Conservation (phyloP, 2,329 filamentous ascomycete species). For the Penicillium capsulatum region DNA sequence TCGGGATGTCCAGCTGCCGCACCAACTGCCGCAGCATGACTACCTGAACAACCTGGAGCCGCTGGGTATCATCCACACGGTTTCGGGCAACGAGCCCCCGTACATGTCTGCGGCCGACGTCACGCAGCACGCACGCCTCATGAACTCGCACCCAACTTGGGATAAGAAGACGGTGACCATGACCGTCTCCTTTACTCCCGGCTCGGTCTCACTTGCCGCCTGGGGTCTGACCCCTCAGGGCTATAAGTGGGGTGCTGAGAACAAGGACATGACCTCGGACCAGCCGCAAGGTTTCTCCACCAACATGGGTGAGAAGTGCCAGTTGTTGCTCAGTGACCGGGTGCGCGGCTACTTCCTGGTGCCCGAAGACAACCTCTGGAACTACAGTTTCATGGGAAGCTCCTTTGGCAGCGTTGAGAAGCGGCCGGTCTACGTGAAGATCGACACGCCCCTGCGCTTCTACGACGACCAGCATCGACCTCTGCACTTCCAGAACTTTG, state of each 20-base stretch:
- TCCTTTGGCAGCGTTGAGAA: constrained; percentile 85
- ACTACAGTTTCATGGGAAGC: constrained; percentile 96
- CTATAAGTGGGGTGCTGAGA: constrained; percentile 95
- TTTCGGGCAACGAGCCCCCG: constrained; percentile 87
- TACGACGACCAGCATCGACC: constrained; percentile 91
- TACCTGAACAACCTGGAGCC: constrained; percentile 83
- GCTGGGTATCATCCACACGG: constrained; percentile 89
- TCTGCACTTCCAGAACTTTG: constrained; percentile 95
- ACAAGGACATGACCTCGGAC: constrained; percentile 87
- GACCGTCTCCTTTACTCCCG: constrained; percentile 92
- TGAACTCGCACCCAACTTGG: constrained; percentile 76
- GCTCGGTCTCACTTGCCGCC: constrained; percentile 88
- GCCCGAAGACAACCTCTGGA: constrained; percentile 85
- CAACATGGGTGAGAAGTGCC: constrained; percentile 89
- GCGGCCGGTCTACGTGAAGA: constrained; percentile 83
- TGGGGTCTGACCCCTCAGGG: constrained; percentile 89
- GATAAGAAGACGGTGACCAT: constrained; percentile 91
- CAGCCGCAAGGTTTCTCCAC: constrained; percentile 92
- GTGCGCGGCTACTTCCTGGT: constrained; percentile 96
- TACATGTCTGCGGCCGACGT: constrained; percentile 97
- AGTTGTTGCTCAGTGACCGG: constrained; percentile 85
- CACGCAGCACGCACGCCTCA: constrained; percentile 85
- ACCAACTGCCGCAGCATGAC: constrained; percentile 86
- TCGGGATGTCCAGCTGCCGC: constrained; percentile 84
- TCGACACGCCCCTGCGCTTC: constrained; percentile 85